Evolutionary conservation across 2,329 filamentous ascomycete species (phyloP).

Genomic region (Hirsutella thompsonii): DNA sequence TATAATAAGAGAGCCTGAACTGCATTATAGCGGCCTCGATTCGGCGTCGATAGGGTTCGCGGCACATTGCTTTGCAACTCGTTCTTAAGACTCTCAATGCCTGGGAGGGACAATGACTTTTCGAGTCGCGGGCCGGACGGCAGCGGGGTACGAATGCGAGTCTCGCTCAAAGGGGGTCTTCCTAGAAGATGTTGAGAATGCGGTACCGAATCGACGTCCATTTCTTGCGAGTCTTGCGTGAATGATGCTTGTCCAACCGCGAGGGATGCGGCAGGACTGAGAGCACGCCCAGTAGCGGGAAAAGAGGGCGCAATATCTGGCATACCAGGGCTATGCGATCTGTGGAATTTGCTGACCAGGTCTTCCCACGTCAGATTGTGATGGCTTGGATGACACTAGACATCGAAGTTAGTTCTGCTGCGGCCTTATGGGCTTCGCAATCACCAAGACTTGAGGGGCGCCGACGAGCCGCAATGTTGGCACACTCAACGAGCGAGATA

Average conservation of each 20-base stretch:
- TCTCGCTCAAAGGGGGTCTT: slow-evolving; percentile 28
- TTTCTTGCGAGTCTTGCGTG: slow-evolving; percentile 35
- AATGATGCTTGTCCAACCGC: slow-evolving; percentile 18
- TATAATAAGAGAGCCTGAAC: slow-evolving; percentile 39
- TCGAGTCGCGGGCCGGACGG: slow-evolving; percentile 43
- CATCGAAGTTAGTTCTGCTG: slow-evolving; percentile 1
- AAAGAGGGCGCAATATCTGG: slow-evolving; percentile 33
- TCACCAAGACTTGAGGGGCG: not conserved
- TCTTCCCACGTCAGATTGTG: slow-evolving; percentile 51
- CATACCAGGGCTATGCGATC: slow-evolving; percentile 36
- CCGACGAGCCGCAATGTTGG: not conserved
- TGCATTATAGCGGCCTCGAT: slow-evolving; percentile 38
- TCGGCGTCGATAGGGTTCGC: slow-evolving; percentile 34
- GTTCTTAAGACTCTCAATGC: slow-evolving; percentile 36
- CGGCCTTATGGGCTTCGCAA: not conserved
- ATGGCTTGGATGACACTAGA: slow-evolving; percentile 45
- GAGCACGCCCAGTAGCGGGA: slow-evolving; percentile 25
- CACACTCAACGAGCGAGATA: too few species aligned
- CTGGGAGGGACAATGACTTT: slow-evolving; percentile 34
- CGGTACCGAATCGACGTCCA: slow-evolving; percentile 36
- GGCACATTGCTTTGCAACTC: slow-evolving; percentile 39
- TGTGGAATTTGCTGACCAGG: slow-evolving; percentile 38
- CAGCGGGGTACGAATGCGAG: slow-evolving; percentile 41
- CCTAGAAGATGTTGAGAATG: slow-evolving; percentile 20
- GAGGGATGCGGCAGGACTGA: slow-evolving; percentile 17